Evolutionary conservation across 345 rosid genomes (phyloP), one percentile per base, ranked within the genome.

Genomic region (Eucalyptus erythrocorys): DNA sequence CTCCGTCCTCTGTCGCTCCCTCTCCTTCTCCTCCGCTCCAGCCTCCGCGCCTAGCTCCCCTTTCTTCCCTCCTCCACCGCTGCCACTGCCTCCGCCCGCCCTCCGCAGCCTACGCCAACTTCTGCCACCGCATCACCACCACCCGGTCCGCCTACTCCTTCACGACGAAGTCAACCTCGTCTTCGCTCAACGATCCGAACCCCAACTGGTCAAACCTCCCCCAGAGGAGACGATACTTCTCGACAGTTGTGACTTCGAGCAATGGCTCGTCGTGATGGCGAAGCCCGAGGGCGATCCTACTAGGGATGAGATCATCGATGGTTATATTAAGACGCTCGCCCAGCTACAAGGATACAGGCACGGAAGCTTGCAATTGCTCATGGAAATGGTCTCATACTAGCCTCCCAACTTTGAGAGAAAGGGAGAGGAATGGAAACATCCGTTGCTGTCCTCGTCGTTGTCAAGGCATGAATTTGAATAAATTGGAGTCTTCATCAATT

Each of bases 201-300:
- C 98, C 98, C 53, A 97, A 97, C 91, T 97, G 98, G 97, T 96
- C 99, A 11, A 98, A 96, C 79, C 90, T 55, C 99, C 99, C 15
- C 97, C 99, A 1, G 95, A 97, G 89, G 99, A 97, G 93, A 95
- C 99, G 45, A 97, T 97, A 66, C 89, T 98, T 92, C 96, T 98
- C 71, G 99, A 97, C 87, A 97, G 99, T 0, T 97, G 98, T 88
- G 99, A 98, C 92, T 98, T 97, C 57, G 94, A 98, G 84, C 99
- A 98, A 90, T 97, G 99, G 99, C 98, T 98, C 43, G 94, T 98
- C 19, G 98, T 98, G 13, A 66, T 97, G 95, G 98, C 95, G 34
- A 90, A 90, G 82, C 99, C 96, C 6, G 92, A 93, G 86, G 97
- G 93, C 14, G 93, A 94, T 8, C 94, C 92, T 27, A 95, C 99